A percentile compares a stretch with the other conserved stretches of the same genome.
These are phyloP conservation scores for Gynochthodes officinalis DNA, from an alignment of 257 asterid species.

Conservation along the genomic window DNA sequence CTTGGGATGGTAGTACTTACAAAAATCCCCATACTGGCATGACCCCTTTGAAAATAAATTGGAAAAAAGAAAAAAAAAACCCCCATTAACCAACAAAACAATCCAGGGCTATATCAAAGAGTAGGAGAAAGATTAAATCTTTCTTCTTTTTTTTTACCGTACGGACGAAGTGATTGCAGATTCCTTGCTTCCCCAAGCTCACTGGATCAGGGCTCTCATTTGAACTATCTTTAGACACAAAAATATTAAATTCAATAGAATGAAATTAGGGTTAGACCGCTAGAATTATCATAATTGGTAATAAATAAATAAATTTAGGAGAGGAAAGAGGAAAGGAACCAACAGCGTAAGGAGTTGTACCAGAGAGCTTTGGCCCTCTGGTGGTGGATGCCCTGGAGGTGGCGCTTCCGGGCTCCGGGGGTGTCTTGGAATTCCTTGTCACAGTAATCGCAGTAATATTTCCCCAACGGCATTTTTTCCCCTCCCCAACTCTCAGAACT, in stretches of 20 bases:
- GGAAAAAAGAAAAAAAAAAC: neutral
- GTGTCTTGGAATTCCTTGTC: slow-evolving; percentile 90
- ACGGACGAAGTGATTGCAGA: slow-evolving; percentile 77
- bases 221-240: slow-evolving; percentile 21
- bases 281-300: too few species aligned
- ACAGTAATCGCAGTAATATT: slow-evolving; percentile 89
- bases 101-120: neutral
- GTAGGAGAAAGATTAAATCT: neutral
- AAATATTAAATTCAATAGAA: neutral
- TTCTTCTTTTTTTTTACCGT: slow-evolving; percentile 44
- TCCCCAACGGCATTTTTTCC: slow-evolving; percentile 64
- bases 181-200: slow-evolving; percentile 48
- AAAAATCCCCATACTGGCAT: slow-evolving; percentile 81
- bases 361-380: slow-evolving; percentile 94
- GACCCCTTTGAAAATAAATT: slow-evolving; percentile 52
- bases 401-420: slow-evolving; percentile 76
- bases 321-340: slow-evolving; percentile 10
- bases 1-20: slow-evolving; percentile 86
- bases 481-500: neutral
- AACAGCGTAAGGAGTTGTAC: slow-evolving; percentile 66
- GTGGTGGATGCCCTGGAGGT: slow-evolving; percentile 76
- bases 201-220: slow-evolving; percentile 41
- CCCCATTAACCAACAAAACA: slow-evolving; percentile 7
- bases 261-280: slow-evolving; percentile 12
- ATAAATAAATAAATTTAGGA: neutral